These are phyloP conservation scores for Parastagonospora avenae DNA, from an alignment of 2,329 filamentous ascomycete genomes.

Conservation along the genomic window DNA sequence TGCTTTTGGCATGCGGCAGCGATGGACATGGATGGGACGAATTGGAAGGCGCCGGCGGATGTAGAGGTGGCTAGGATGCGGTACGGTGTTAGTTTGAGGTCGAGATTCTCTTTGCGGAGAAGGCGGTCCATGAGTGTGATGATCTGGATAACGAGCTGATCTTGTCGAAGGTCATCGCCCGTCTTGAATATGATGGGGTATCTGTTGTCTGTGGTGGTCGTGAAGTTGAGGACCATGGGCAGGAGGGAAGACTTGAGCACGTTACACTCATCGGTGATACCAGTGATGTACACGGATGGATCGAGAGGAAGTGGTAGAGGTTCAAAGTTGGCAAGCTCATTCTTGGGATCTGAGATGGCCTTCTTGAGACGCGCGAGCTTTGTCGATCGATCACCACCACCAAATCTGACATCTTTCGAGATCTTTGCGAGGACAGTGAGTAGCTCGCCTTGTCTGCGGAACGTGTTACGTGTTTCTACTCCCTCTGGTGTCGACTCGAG, in stretches of 20 bases:
- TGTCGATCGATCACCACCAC: constrained; percentile 74
- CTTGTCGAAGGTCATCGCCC: constrained; percentile 93
- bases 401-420: constrained; percentile 83
- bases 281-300: constrained; percentile 77
- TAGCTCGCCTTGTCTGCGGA: constrained; percentile 87
- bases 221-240: constrained; percentile 90
- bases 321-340: constrained; percentile 82
- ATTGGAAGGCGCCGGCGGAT: constrained; percentile 88
- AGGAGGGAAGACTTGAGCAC: constrained; percentile 96
- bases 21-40: constrained; percentile 83
- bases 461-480: constrained; percentile 71
- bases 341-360: constrained; percentile 84
- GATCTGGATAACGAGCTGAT: constrained; percentile 96
- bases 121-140: constrained; percentile 98
- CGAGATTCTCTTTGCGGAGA: constrained; percentile 92
- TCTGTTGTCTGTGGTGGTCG: constrained; percentile 73
- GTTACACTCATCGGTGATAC: constrained; percentile 82
- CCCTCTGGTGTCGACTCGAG: constrained; percentile 75
- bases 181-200: constrained; percentile 98
- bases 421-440: constrained; percentile 86
- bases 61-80: constrained; percentile 93
- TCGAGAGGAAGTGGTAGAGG: constrained; percentile 88
- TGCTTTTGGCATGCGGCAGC: constrained; percentile 84
- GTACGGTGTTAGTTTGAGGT: constrained; percentile 93
- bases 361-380: constrained; percentile 87